Conservation (phyloP, 192 early-diverging fungal genomes). For the Backusella sp. region DNA sequence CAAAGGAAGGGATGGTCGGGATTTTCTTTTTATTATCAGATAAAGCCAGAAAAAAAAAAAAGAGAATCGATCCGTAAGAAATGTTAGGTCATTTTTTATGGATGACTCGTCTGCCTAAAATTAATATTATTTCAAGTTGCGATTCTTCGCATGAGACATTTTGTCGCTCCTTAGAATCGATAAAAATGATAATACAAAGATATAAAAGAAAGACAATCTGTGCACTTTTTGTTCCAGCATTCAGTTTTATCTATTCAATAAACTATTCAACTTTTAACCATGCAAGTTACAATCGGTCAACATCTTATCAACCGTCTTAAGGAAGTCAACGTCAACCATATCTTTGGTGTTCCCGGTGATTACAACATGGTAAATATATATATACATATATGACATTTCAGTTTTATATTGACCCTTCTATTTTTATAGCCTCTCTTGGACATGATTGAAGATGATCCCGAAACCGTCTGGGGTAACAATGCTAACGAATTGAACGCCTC, state of each 20-base stretch:
- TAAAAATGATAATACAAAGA: slow-evolving; percentile 2
- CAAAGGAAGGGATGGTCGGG: background rate
- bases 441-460: slow-evolving; percentile 35
- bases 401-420: background rate
- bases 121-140: background rate
- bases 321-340: slow-evolving; percentile 36
- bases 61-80: background rate
- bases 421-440: slow-evolving; percentile 22
- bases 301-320: slow-evolving; percentile 43
- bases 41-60: background rate
- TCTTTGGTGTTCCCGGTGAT: slow-evolving; percentile 49
- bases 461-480: slow-evolving; percentile 41
- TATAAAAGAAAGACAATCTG: background rate
- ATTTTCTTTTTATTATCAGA: background rate
- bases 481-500: slow-evolving; percentile 41
- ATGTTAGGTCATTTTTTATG: background rate
- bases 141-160: background rate
- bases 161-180: slow-evolving; percentile 3
- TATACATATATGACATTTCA: background rate
- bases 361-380: slow-evolving; percentile 40
- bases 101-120: background rate
- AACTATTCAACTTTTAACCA: background rate
- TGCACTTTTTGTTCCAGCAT: background rate
- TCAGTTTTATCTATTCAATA: background rate
- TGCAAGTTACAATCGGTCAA: slow-evolving; percentile 25